These are phyloP conservation scores for Lepidopterella palustris DNA, from an alignment of 495 filamentous ascomycete species.

Conservation along the genomic window DNA sequence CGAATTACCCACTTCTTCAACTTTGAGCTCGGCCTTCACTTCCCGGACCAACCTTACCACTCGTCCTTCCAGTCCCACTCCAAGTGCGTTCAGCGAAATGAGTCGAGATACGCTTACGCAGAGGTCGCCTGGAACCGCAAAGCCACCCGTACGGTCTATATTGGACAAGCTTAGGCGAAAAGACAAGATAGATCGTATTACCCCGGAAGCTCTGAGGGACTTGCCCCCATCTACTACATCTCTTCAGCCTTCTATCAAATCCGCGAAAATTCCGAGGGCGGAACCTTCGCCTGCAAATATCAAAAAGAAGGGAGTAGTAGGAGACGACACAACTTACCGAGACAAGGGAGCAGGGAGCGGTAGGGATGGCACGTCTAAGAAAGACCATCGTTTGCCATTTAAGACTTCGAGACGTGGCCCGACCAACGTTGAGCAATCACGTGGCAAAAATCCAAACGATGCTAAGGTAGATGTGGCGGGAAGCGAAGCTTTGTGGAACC, in stretches of 20 bases:
- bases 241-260: constrained; percentile 38
- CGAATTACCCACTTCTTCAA: constrained; percentile 36
- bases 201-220: constrained; percentile 46
- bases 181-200: constrained; percentile 49
- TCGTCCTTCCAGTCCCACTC: constrained; percentile 69
- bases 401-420: constrained; percentile 17
- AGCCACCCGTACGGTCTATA: constrained; percentile 54
- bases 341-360: constrained; percentile 7
- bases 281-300: constrained; percentile 44
- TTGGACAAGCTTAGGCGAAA: constrained; percentile 56
- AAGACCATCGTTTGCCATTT: constrained; percentile 24
- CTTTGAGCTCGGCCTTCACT: constrained; percentile 39
- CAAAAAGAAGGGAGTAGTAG: constrained; percentile 11
- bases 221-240: constrained; percentile 52
- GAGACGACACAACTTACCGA: neutral
- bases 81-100: constrained; percentile 54
- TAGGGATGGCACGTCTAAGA: constrained; percentile 9
- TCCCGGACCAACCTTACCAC: constrained; percentile 45
- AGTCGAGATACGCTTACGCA: constrained; percentile 35
- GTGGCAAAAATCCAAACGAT: constrained; percentile 34
- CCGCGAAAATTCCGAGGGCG: constrained; percentile 42
- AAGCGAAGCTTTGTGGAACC: constrained; percentile 48
- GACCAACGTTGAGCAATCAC: constrained; percentile 12
- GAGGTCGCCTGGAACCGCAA: constrained; percentile 51
- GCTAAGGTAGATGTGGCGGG: constrained; percentile 7